Conservation (phyloP, 2,329 filamentous ascomycete genomes). For the Metarhizium album region DNA sequence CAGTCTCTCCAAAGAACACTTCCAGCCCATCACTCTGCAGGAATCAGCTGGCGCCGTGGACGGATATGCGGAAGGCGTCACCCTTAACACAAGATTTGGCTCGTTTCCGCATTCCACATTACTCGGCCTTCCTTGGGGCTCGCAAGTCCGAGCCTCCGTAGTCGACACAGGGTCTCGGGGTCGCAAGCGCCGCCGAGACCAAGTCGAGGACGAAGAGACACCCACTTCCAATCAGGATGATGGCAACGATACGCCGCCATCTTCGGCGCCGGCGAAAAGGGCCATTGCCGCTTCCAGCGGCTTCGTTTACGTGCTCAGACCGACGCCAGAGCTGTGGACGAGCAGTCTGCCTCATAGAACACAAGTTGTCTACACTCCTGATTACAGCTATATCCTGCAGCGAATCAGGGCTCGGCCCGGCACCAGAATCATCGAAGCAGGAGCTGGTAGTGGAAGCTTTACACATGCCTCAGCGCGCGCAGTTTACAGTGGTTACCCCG, state of each 20-base stretch:
- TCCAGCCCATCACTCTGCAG: constrained; percentile 63
- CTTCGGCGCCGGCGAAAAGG: constrained; percentile 31
- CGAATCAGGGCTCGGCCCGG: constrained; percentile 65
- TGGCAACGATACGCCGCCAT: constrained; percentile 16
- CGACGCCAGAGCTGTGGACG: constrained; percentile 77
- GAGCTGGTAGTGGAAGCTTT: constrained; percentile 73
- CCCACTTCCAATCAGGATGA: constrained; percentile 25
- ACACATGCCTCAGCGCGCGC: constrained; percentile 69
- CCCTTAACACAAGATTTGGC: constrained; percentile 87
- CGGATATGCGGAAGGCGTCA: constrained; percentile 65
- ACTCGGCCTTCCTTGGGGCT: constrained; percentile 76
- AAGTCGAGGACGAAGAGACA: constrained; percentile 33
- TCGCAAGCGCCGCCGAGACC: constrained; percentile 47
- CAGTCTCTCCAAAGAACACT: constrained; percentile 78
- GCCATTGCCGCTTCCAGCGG: constrained; percentile 49
- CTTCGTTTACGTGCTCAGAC: constrained; percentile 68
- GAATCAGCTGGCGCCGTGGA: constrained; percentile 50
- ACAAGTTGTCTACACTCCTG: constrained; percentile 78
- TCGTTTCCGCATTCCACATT: constrained; percentile 76
- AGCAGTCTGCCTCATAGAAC: constrained; percentile 69
- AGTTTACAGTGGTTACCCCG: constrained; percentile 61
- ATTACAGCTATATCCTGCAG: constrained; percentile 77
- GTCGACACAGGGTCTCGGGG: constrained; percentile 89
- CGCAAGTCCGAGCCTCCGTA: constrained; percentile 77
- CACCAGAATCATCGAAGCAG: constrained; percentile 65